Conservation (phyloP, 192 early-diverging fungal genomes). For the Backusella tarrabulga region DNA sequence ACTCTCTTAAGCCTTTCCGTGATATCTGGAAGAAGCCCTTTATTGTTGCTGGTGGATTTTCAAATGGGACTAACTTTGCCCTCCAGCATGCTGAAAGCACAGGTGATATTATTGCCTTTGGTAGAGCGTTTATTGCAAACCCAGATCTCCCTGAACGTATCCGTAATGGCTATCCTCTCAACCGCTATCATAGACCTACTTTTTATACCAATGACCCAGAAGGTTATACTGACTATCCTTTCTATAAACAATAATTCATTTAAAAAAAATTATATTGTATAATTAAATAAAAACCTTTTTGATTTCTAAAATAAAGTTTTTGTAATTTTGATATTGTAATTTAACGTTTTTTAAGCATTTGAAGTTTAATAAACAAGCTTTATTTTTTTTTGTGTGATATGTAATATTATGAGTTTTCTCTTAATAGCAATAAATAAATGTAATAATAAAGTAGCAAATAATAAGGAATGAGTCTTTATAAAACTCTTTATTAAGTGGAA, state of each 20-base stretch:
- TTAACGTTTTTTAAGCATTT: no score
- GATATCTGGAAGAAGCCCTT: slow-evolving; percentile 22
- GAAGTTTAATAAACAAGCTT: no score
- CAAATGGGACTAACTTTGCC: not conserved
- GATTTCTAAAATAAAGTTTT: not conserved
- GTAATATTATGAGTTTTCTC: no score
- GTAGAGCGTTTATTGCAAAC: slow-evolving; percentile 32
- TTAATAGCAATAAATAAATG: no score
- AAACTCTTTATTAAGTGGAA: no score
- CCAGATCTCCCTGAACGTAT: slow-evolving; percentile 30
- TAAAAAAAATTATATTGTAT: not conserved
- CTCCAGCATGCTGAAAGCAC: slow-evolving; percentile 14
- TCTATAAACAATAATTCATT: not conserved
- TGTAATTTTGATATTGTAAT: not conserved
- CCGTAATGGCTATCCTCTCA: slow-evolving; percentile 9
- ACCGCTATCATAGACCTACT: slow-evolving; percentile 16
- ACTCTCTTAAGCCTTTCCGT: not conserved
- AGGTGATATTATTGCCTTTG: slow-evolving; percentile 27
- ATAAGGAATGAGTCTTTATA: no score
- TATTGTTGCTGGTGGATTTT: slow-evolving; percentile 25
- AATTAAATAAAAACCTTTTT: not conserved
- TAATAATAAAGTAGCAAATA: no score
- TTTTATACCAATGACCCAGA: slow-evolving; percentile 10
- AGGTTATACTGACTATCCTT: slow-evolving; percentile 32
- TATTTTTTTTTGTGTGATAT: no score